phyloP scores from a whole-genome alignment of 2,329 filamentous ascomycete species.

The Albophoma yamanashiensis region DNA sequence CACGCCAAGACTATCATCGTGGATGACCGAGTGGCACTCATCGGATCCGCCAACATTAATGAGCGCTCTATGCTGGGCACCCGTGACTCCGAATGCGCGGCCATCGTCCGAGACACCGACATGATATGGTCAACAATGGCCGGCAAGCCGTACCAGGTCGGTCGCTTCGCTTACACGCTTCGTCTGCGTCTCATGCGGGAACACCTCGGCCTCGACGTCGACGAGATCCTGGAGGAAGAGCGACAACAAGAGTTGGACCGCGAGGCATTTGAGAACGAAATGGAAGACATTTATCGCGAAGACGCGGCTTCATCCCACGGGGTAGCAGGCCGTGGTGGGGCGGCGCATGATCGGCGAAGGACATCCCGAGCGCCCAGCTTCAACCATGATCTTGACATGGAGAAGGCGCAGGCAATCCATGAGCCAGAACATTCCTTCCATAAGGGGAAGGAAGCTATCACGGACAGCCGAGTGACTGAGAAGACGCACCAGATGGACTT shows the following conservation, averaged over 20 bases:
- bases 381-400: slow-evolving; percentile 51
- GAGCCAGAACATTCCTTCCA: not conserved
- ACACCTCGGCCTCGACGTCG: slow-evolving; percentile 90
- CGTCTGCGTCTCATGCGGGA: slow-evolving; percentile 93
- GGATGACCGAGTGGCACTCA: slow-evolving; percentile 85
- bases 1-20: slow-evolving; percentile 96
- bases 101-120: slow-evolving; percentile 84
- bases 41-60: slow-evolving; percentile 97
- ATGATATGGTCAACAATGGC: slow-evolving; percentile 90
- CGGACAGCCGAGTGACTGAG: slow-evolving; percentile 24
- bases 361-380: slow-evolving; percentile 40
- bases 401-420: slow-evolving; percentile 38
- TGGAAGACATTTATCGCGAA: slow-evolving; percentile 51
- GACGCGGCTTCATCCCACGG: slow-evolving; percentile 8
- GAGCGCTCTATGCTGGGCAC: slow-evolving; percentile 90
- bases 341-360: slow-evolving; percentile 25
- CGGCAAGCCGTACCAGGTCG: slow-evolving; percentile 78
- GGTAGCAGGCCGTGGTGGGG: slow-evolving; percentile 16
- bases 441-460: not conserved
- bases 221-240: slow-evolving; percentile 76
- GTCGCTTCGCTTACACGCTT: slow-evolving; percentile 84
- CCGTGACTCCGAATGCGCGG: slow-evolving; percentile 84
- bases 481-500: slow-evolving; percentile 62
- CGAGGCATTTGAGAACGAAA: slow-evolving; percentile 44
- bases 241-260: slow-evolving; percentile 55